Percentiles rank a stretch among this genome's conserved stretches.
phyloP scores from a whole-genome alignment of 352 stramenopile species.

The Phytophthora litchii region DNA sequence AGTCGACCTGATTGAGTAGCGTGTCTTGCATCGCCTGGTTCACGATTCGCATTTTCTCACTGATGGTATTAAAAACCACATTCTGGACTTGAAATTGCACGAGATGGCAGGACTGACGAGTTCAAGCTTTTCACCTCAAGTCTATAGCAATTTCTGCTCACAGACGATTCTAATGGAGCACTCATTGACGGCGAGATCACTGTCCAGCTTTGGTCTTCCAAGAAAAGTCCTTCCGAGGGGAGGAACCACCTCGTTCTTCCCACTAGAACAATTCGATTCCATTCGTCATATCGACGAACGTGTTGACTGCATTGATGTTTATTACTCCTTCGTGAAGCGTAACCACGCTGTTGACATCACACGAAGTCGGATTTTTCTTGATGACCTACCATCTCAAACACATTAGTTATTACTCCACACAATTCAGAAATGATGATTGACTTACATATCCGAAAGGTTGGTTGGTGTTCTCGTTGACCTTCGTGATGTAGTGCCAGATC shows the following conservation, averaged over 20 bases:
- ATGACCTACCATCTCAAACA: too few species aligned
- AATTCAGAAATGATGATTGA: too few species aligned
- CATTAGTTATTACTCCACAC: too few species aligned
- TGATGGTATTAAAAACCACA: background rate
- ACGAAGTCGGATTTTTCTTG: slow-evolving; percentile 1
- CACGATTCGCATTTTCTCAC: background rate
- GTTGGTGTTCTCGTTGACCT: too few species aligned
- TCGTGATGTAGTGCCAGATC: too few species aligned
- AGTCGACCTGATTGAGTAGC: background rate
- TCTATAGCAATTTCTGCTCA: background rate
- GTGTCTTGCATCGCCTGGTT: background rate
- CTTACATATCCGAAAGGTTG: too few species aligned
- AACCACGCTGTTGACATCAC: background rate
- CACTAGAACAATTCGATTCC: background rate
- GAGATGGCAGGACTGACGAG: background rate
- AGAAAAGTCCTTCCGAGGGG: background rate
- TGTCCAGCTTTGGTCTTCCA: slow-evolving; percentile 1
- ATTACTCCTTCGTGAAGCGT: background rate
- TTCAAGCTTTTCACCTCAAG: background rate
- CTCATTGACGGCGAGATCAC: background rate
- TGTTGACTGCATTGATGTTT: background rate
- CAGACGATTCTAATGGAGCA: background rate
- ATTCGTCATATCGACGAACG: background rate
- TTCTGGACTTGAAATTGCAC: background rate
- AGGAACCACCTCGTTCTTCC: background rate